phyloP scores from a whole-genome alignment of 208 protist genomes.

The Leishmania gerbilli region DNA sequence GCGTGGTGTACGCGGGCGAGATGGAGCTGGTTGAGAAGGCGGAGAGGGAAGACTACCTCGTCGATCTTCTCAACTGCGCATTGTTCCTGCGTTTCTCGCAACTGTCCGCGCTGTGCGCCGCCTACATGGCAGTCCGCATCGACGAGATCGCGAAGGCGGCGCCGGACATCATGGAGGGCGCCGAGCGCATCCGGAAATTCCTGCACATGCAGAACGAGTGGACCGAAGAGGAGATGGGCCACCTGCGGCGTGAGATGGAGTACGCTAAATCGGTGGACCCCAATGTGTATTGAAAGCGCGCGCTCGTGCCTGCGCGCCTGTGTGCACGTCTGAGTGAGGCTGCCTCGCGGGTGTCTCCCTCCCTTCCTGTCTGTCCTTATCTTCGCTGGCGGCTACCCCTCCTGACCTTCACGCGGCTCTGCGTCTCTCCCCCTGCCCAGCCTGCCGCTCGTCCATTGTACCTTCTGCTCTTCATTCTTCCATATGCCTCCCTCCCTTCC shows the following conservation, averaged over 20 bases:
- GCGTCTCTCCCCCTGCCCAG: not conserved
- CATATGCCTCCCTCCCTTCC: not conserved
- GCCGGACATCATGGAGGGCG: constrained; percentile 73
- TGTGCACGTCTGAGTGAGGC: not conserved
- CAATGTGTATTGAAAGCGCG: constrained; percentile 40
- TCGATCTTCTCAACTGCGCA: constrained; percentile 55
- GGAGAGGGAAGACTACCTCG: constrained; percentile 39
- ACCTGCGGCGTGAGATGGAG: constrained; percentile 69
- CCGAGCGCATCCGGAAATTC: constrained; percentile 54
- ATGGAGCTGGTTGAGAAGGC: constrained; percentile 43
- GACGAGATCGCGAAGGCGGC: constrained; percentile 56
- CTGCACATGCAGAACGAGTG: constrained; percentile 77
- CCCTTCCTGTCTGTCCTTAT: not conserved
- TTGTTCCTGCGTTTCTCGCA: constrained; percentile 47
- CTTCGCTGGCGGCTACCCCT: not conserved
- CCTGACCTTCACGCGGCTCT: not conserved
- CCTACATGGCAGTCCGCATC: constrained; percentile 62
- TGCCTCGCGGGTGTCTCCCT: not conserved
- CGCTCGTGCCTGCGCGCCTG: not conserved
- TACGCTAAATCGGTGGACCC: constrained; percentile 69
- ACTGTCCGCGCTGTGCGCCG: constrained; percentile 51
- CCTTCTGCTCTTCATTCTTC: not conserved
- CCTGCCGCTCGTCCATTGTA: not conserved
- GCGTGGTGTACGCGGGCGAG: constrained; percentile 38
- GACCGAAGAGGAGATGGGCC: constrained; percentile 67